phyloP scores from a whole-genome alignment of 371 early-diverging fungal species.

The Dinochytrium kinnereticum region DNA sequence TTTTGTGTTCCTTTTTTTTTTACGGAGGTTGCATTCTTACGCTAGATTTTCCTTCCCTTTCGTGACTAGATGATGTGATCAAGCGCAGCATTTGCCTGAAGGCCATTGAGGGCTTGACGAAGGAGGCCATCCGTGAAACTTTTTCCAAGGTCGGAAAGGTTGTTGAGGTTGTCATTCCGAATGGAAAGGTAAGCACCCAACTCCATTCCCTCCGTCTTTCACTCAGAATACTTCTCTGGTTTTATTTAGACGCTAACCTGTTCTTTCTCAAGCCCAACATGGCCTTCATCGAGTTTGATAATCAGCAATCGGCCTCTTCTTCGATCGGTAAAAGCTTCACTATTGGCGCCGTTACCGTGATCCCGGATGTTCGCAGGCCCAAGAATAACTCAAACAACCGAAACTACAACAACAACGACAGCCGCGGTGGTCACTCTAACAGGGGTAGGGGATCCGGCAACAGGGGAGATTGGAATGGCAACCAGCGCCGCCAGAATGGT shows the following conservation, averaged over 20 bases:
- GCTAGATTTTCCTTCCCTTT: neutral
- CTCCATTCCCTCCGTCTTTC: neutral
- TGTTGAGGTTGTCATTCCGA: conserved; percentile 51
- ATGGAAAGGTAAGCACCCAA: conserved; percentile 27
- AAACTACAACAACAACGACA: conserved; percentile 12
- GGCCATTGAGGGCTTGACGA: conserved; percentile 37
- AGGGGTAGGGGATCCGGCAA: conserved; percentile 11
- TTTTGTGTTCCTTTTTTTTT: neutral
- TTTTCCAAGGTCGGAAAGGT: conserved; percentile 56
- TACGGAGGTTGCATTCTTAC: neutral
- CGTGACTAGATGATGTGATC: conserved; percentile 20
- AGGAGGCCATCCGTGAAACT: conserved; percentile 46
- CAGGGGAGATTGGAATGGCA: conserved; percentile 1
- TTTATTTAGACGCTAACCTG: neutral
- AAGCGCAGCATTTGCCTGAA: conserved; percentile 13
- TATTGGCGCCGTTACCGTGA: conserved; percentile 34
- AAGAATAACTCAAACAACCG: conserved; percentile 25
- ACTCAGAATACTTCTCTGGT: too few relatives aligned
- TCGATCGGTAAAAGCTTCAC: conserved; percentile 56
- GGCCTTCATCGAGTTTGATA: conserved; percentile 66
- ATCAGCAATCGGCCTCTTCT: conserved; percentile 55
- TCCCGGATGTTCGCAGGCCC: conserved; percentile 44
- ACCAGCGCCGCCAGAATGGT: conserved; percentile 20
- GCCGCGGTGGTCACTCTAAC: neutral
- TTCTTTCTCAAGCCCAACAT: conserved; percentile 46